Evolutionary conservation across 1,284 basidiomycete genomes (phyloP).

Genomic region (Caloboletus inedulis): DNA sequence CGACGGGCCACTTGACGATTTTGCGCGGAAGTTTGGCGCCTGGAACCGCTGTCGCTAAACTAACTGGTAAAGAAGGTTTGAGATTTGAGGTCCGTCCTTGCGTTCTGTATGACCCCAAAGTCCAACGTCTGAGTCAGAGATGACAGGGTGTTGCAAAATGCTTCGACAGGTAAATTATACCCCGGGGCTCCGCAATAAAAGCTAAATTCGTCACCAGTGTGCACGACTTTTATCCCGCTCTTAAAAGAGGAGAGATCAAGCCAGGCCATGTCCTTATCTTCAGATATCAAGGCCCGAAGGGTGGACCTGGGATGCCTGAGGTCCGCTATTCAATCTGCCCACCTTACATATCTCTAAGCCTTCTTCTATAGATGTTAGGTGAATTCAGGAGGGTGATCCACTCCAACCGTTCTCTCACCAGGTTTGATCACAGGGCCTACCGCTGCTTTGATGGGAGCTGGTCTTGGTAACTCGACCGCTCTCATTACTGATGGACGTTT

Average conservation of each 20-base stretch:
- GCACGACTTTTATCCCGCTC: conserved; percentile 79
- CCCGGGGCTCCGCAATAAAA: background rate
- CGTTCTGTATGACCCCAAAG: background rate
- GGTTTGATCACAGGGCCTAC: conserved; percentile 61
- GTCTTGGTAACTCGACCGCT: conserved; percentile 86
- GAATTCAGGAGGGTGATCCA: conserved; percentile 8
- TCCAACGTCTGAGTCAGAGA: conserved; percentile 4
- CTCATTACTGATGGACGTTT: conserved; percentile 97
- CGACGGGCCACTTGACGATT: conserved; percentile 90
- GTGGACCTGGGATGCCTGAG: conserved; percentile 97
- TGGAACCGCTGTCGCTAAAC: conserved; percentile 89
- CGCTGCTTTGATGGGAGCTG: conserved; percentile 90
- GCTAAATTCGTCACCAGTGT: conserved; percentile 47
- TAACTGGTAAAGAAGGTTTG: conserved; percentile 94
- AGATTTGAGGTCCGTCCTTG: conserved; percentile 66
- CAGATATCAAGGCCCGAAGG: conserved; percentile 94
- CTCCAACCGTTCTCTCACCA: conserved; percentile 4
- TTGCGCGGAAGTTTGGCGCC: conserved; percentile 89
- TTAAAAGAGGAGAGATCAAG: conserved; percentile 82
- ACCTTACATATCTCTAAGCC: conserved; percentile 1
- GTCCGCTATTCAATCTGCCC: conserved; percentile 33
- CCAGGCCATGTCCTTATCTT: conserved; percentile 86
- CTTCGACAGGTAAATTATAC: conserved; percentile 58
- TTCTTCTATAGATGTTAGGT: conserved; percentile 46
- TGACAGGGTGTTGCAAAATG: conserved; percentile 67